phyloP scores from a whole-genome alignment of 148 eudicot species.

The Silene latifolia region DNA sequence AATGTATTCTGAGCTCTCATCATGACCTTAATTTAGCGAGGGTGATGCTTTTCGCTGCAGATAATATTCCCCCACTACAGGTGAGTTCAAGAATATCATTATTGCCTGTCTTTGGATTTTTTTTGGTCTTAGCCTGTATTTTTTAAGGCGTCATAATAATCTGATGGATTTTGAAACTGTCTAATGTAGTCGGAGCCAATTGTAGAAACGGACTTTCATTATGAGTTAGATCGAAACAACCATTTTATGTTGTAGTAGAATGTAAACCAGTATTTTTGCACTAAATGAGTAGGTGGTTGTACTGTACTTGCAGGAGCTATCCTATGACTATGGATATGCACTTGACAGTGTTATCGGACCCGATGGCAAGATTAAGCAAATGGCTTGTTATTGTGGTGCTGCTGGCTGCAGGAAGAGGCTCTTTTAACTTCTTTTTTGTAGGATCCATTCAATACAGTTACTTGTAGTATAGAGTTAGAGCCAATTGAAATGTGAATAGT shows the following conservation, averaged over 20 bases:
- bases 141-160: too few species aligned
- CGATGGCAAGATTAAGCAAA: slow-evolving; percentile 46
- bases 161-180: too few species aligned
- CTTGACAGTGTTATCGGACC: slow-evolving; percentile 66
- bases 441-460: too few species aligned
- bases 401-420: slow-evolving; percentile 64
- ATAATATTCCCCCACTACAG: slow-evolving; percentile 70
- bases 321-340: slow-evolving; percentile 72
- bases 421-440: slow-evolving; percentile 22
- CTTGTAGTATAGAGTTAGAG: too few species aligned
- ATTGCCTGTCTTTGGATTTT: not conserved
- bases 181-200: too few species aligned
- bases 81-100: slow-evolving; percentile 20
- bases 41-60: slow-evolving; percentile 69
- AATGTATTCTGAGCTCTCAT: slow-evolving; percentile 63
- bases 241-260: too few species aligned
- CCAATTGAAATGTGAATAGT: too few species aligned
- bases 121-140: too few species aligned
- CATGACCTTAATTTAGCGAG: slow-evolving; percentile 62
- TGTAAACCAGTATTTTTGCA: too few species aligned
- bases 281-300: not conserved
- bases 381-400: slow-evolving; percentile 67
- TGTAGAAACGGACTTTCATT: too few species aligned
- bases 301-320: slow-evolving; percentile 53
- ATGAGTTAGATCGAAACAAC: too few species aligned